These are phyloP conservation scores for Fimicolochytrium jonesii DNA, from an alignment of 192 early-diverging fungal species.

Conservation along the genomic window DNA sequence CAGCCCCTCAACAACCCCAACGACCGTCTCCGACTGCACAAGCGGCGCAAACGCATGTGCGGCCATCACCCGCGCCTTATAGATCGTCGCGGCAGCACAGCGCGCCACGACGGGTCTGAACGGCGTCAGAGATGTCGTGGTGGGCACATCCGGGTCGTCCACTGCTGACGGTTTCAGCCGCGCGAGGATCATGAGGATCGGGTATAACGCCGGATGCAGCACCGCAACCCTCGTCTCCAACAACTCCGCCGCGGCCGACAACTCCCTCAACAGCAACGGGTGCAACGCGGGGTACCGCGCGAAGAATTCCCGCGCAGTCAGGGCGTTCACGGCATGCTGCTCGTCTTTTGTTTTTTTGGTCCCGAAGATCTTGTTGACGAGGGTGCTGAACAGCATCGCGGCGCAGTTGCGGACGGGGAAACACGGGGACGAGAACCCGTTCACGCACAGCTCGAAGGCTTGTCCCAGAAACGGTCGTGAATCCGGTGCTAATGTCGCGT, in stretches of 20 bases:
- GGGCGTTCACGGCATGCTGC: conserved; percentile 63
- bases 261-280: conserved; percentile 68
- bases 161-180: conserved; percentile 44
- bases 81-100: conserved; percentile 35
- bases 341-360: conserved; percentile 74
- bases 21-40: conserved; percentile 59
- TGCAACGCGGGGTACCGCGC: conserved; percentile 77
- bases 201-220: conserved; percentile 86
- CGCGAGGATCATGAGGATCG: conserved; percentile 82
- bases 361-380: conserved; percentile 81
- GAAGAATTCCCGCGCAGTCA: conserved; percentile 90
- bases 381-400: conserved; percentile 84
- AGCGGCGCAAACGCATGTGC: conserved; percentile 76
- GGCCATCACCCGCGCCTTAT: conserved; percentile 80
- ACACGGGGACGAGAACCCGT: conserved; percentile 70
- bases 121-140: conserved; percentile 2
- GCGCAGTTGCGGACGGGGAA: conserved; percentile 95
- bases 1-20: conserved; percentile 48
- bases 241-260: conserved; percentile 64
- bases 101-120: conserved; percentile 30
- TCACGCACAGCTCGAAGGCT: conserved; percentile 72
- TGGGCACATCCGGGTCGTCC: conserved; percentile 19
- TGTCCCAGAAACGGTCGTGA: conserved; percentile 74
- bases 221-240: conserved; percentile 42
- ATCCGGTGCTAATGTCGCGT: conserved; percentile 69